Conservation (phyloP, 1,139 yeast species). For the Candida glucosophila region DNA sequence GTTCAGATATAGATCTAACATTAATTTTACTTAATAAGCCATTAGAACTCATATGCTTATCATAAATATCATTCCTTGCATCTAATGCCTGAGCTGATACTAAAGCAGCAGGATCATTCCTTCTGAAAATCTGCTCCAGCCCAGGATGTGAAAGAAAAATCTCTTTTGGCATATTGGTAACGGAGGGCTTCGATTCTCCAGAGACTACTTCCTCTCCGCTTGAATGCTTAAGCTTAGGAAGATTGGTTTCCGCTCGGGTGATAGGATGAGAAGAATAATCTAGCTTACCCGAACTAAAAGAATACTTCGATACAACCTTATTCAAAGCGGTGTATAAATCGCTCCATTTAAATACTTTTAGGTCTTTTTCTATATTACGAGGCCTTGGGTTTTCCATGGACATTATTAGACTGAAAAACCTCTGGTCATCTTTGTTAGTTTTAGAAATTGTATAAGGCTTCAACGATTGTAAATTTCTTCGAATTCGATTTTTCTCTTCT, state of each 20-base stretch:
- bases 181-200: no score
- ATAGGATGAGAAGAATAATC: neutral
- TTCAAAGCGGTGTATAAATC: conserved; percentile 45
- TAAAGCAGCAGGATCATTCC: no score
- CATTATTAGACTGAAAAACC: conserved; percentile 56
- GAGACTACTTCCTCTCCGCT: no score
- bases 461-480: conserved; percentile 59
- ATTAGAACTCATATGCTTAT: no score
- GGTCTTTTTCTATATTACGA: conserved; percentile 64
- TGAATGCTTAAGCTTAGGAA: conserved; percentile 1
- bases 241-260: neutral
- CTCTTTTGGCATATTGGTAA: no score
- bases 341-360: conserved; percentile 60
- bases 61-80: no score
- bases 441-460: conserved; percentile 56
- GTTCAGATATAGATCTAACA: no score
- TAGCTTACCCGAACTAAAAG: conserved; percentile 8
- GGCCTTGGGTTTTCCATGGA: conserved; percentile 60
- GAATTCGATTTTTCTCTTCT: conserved; percentile 62
- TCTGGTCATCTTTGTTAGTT: conserved; percentile 30
- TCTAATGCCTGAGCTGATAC: no score
- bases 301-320: conserved; percentile 58
- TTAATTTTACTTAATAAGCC: no score
- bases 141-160: no score
- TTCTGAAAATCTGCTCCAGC: no score